Conservation (phyloP, 176 grass and related monocot genomes). For the Oryza australiensis region DNA sequence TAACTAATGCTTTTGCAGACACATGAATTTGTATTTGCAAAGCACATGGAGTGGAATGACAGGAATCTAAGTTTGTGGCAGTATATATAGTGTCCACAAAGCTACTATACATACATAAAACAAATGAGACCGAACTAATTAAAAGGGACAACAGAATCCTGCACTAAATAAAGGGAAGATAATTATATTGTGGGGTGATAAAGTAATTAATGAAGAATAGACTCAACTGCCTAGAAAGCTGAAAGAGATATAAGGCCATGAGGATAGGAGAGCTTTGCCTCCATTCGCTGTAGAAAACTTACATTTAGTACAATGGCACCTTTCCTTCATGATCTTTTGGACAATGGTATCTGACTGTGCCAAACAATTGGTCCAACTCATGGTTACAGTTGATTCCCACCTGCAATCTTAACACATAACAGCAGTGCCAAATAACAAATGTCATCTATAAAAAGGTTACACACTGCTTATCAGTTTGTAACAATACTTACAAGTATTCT, state of each 20-base stretch:
- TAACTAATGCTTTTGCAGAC: not conserved
- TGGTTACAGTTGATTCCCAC: constrained; percentile 5
- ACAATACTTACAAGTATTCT: constrained; percentile 8
- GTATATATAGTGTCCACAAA: constrained; percentile 39
- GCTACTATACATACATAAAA: constrained; percentile 24
- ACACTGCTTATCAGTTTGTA: not conserved
- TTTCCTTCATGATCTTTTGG: constrained; percentile 20
- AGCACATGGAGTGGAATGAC: not conserved
- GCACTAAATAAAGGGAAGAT: constrained; percentile 9
- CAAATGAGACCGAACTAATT: constrained; percentile 23
- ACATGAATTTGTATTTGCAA: not conserved
- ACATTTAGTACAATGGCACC: not conserved
- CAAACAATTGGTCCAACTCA: not conserved
- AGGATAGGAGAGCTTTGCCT: not conserved
- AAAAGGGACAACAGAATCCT: constrained; percentile 20
- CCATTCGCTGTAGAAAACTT: constrained; percentile 11
- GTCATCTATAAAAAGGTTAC: not conserved
- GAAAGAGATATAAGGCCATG: constrained; percentile 8
- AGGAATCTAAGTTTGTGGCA: not conserved
- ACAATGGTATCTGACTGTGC: constrained; percentile 33
- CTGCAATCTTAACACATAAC: not conserved
- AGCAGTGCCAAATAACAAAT: not conserved
- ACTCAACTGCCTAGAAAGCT: constrained; percentile 27
- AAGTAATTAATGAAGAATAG: constrained; percentile 12
- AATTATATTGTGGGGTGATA: constrained; percentile 2